A percentile compares a stretch with the other conserved stretches of the same genome.
Conservation (phyloP, 2,329 filamentous ascomycete genomes). For the Epichloe hybrida region DNA sequence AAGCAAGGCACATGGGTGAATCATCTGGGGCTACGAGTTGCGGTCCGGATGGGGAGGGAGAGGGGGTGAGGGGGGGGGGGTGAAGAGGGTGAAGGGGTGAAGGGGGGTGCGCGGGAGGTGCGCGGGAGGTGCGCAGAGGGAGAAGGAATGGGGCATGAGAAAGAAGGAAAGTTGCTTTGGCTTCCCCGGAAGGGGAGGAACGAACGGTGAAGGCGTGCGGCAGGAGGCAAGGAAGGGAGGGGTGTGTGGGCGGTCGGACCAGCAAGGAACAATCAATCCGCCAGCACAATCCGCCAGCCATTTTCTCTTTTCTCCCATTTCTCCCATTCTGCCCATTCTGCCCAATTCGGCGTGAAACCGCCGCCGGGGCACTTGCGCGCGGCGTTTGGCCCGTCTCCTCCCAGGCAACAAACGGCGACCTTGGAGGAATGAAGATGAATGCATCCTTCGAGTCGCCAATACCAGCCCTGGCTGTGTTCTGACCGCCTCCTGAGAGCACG, state of each 20-base stretch:
- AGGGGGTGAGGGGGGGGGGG: too few species aligned
- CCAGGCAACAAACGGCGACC: background rate
- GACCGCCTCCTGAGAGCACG: constrained; percentile 4
- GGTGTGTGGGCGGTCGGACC: background rate
- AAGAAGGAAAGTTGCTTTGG: constrained; percentile 1
- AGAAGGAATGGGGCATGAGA: background rate
- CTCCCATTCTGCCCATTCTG: background rate
- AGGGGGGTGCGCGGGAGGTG: too few species aligned
- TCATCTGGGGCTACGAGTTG: constrained; percentile 6
- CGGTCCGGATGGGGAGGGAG: background rate
- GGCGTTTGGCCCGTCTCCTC: background rate
- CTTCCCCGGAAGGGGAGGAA: constrained; percentile 1
- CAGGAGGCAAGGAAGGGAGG: background rate
- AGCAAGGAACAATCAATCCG: background rate
- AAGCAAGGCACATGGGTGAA: constrained; percentile 13
- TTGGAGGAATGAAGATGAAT: background rate
- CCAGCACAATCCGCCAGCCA: background rate
- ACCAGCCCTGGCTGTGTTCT: background rate
- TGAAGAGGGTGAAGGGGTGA: too few species aligned
- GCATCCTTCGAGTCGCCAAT: background rate
- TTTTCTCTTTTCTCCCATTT: background rate
- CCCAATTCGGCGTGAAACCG: background rate
- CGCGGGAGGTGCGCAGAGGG: background rate
- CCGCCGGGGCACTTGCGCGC: background rate
- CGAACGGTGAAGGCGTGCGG: background rate